Percentiles rank a stretch among this genome's conserved stretches.
phyloP scores from a whole-genome alignment of 2,329 filamentous ascomycete species.

The Pseudocercospora musae region DNA sequence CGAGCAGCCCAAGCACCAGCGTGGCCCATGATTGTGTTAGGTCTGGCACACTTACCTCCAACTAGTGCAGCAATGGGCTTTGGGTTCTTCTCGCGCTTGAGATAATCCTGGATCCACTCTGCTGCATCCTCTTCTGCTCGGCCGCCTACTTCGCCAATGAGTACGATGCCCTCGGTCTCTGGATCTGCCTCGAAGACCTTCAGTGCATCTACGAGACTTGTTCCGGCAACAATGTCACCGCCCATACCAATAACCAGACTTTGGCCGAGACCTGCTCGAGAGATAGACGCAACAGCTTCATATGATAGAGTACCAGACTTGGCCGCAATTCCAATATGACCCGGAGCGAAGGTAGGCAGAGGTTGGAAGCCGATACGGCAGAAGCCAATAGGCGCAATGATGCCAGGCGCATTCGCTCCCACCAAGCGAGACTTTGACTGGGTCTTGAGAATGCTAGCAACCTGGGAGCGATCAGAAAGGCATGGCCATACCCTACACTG shows the following conservation, averaged over 20 bases:
- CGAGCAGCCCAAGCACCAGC: slow-evolving; percentile 69
- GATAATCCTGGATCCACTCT: slow-evolving; percentile 68
- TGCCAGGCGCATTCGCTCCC: slow-evolving; percentile 77
- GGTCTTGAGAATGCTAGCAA: slow-evolving; percentile 67
- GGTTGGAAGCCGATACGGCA: slow-evolving; percentile 77
- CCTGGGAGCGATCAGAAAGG: slow-evolving; percentile 38
- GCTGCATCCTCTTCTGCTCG: slow-evolving; percentile 68
- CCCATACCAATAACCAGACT: slow-evolving; percentile 75
- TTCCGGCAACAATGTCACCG: slow-evolving; percentile 71
- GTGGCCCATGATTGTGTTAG: slow-evolving; percentile 71
- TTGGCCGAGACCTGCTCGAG: slow-evolving; percentile 70
- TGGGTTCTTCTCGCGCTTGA: slow-evolving; percentile 53
- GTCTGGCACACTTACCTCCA: slow-evolving; percentile 62
- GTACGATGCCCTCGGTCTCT: slow-evolving; percentile 67
- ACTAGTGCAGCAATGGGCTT: slow-evolving; percentile 75
- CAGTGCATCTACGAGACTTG: slow-evolving; percentile 68
- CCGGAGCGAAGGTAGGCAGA: slow-evolving; percentile 66
- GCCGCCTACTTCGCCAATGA: slow-evolving; percentile 72
- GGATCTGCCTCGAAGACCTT: slow-evolving; percentile 63
- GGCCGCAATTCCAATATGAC: slow-evolving; percentile 71
- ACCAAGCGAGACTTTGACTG: slow-evolving; percentile 71
- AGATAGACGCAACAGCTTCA: slow-evolving; percentile 72
- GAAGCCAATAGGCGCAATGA: slow-evolving; percentile 68
- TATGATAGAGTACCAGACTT: slow-evolving; percentile 79
- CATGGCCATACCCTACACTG: not conserved